Evolutionary conservation across 2,329 filamentous ascomycete genomes (phyloP).

Genomic region (Neonectria hederae): DNA sequence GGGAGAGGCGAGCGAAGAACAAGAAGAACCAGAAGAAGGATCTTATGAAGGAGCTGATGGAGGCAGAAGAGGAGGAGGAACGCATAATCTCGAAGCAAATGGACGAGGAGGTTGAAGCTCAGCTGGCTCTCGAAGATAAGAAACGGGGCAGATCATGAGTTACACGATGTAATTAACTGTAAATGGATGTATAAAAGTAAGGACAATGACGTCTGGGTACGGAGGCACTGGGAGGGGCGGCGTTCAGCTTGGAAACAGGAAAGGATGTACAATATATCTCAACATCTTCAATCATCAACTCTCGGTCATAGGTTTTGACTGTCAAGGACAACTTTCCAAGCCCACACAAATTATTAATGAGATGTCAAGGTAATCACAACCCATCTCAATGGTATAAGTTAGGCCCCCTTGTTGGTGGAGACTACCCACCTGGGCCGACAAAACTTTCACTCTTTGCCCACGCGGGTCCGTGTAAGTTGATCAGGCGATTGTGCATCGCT

Average conservation of each 20-base stretch:
- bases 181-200: constrained; percentile 35
- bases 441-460: constrained; percentile 3
- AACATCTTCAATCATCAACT: constrained; percentile 1
- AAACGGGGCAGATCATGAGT: constrained; percentile 20
- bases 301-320: background rate
- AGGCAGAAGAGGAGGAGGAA: constrained; percentile 48
- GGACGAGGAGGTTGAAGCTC: constrained; percentile 44
- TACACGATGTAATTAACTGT: constrained; percentile 21
- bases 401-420: background rate
- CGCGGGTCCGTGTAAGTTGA: constrained; percentile 11
- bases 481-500: constrained; percentile 11
- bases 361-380: background rate
- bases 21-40: constrained; percentile 50
- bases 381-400: background rate
- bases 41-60: constrained; percentile 52
- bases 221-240: constrained; percentile 13
- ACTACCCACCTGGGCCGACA: constrained; percentile 3
- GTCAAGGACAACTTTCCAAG: no score
- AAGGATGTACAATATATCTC: constrained; percentile 35
- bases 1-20: constrained; percentile 54
- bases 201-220: constrained; percentile 10
- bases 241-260: constrained; percentile 20
- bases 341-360: no score
- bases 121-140: constrained; percentile 35
- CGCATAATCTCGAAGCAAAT: constrained; percentile 44